These are phyloP conservation scores for Trichoderma koningii DNA, from an alignment of 2,329 filamentous ascomycete species.

Conservation along the genomic window DNA sequence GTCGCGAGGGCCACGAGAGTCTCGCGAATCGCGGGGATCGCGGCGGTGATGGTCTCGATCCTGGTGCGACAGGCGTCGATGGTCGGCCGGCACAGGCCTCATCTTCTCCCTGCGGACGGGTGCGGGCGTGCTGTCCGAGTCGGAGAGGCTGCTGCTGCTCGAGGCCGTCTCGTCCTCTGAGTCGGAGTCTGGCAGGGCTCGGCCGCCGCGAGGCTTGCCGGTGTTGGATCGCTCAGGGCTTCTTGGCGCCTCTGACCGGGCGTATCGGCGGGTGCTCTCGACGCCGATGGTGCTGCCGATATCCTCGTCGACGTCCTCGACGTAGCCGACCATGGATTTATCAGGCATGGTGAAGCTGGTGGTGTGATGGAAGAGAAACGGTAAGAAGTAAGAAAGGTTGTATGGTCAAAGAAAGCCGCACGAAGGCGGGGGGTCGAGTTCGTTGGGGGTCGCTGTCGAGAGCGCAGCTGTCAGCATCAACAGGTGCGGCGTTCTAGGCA, in stretches of 20 bases:
- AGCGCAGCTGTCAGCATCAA: conserved; percentile 22
- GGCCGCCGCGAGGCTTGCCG: conserved; percentile 49
- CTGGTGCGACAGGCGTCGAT: conserved; percentile 31
- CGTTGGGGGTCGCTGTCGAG: conserved; percentile 21
- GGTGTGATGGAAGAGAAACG: conserved; percentile 27
- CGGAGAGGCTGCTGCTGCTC: conserved; percentile 39
- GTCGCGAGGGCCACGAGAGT: conserved; percentile 20
- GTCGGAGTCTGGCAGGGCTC: conserved; percentile 37
- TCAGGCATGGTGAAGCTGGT: conserved; percentile 45
- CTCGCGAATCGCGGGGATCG: conserved; percentile 6
- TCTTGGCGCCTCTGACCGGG: conserved; percentile 47
- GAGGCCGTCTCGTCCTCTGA: conserved; percentile 43
- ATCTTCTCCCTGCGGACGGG: conserved; percentile 37
- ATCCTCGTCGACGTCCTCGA: conserved; percentile 58
- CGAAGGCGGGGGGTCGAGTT: conserved; percentile 34
- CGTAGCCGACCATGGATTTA: conserved; percentile 44
- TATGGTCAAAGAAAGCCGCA: conserved; percentile 34
- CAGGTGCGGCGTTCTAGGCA: conserved; percentile 16
- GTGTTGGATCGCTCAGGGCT: conserved; percentile 56
- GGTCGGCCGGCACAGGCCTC: conserved; percentile 35
- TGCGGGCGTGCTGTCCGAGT: conserved; percentile 50
- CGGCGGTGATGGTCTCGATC: conserved; percentile 36
- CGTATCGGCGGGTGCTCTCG: conserved; percentile 48
- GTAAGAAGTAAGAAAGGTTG: conserved; percentile 7
- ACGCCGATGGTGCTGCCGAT: conserved; percentile 47